These are phyloP conservation scores for Gossypium anomalum DNA, from an alignment of 345 rosid genomes.

Conservation along the genomic window DNA sequence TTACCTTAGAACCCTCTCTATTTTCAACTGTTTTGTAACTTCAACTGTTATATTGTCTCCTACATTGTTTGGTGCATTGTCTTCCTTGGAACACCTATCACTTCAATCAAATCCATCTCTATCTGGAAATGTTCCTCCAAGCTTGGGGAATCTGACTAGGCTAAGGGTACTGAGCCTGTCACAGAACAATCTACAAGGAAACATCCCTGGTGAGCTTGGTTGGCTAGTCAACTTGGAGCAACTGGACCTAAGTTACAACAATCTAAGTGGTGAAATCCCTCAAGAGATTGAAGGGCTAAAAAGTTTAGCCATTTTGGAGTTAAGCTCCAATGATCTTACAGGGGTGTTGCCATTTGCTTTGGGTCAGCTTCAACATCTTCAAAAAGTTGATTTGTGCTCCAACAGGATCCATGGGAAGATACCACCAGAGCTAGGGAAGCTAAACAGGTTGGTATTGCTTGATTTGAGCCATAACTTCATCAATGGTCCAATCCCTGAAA, in stretches of 20 bases:
- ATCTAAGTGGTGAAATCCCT: conserved; percentile 40
- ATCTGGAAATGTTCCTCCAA: conserved; percentile 34
- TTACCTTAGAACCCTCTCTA: conserved; percentile 36
- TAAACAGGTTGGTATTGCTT: conserved; percentile 39
- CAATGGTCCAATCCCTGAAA: conserved; percentile 40
- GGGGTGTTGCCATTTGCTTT: conserved; percentile 33
- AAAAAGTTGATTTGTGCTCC: conserved; percentile 35
- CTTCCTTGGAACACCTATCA: conserved; percentile 39
- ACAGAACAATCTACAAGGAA: conserved; percentile 34
- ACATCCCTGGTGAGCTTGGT: conserved; percentile 32
- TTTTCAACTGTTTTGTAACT: conserved; percentile 39
- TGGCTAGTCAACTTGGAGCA: conserved; percentile 30
- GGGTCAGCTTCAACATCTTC: conserved; percentile 36
- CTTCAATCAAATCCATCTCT: conserved; percentile 40
- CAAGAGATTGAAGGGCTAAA: conserved; percentile 29
- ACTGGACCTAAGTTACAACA: conserved; percentile 45
- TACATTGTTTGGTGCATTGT: conserved; percentile 21
- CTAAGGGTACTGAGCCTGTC: conserved; percentile 36
- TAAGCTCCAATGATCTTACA: conserved; percentile 34
- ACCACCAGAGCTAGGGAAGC: conserved; percentile 28
- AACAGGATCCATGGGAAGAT: conserved; percentile 33
- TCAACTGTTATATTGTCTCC: conserved; percentile 29
- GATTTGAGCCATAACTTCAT: conserved; percentile 40
- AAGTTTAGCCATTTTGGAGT: conserved; percentile 36
- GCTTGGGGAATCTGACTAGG: conserved; percentile 18